Evolutionary conservation across 345 rosid genomes (phyloP).

Genomic region (Clarkia xantiana): DNA sequence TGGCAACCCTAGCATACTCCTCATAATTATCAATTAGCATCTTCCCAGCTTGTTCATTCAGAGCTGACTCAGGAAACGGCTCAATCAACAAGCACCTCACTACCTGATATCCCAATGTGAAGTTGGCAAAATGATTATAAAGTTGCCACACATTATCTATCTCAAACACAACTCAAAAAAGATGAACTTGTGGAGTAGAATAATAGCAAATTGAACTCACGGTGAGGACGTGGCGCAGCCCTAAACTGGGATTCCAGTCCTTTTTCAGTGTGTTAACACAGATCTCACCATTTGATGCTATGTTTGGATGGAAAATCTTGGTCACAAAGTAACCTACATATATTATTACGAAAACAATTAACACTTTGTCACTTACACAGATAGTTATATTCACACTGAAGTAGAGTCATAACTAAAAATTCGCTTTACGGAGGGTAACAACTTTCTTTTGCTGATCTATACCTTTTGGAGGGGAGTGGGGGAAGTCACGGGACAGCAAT

Average conservation of each 20-base stretch:
- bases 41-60: slow-evolving; percentile 96
- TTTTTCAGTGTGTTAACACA: slow-evolving; percentile 89
- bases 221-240: slow-evolving; percentile 82
- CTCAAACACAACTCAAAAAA: background rate
- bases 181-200: background rate
- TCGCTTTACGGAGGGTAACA: no score
- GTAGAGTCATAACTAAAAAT: no score
- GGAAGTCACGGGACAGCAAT: slow-evolving; percentile 73
- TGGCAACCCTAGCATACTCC: slow-evolving; percentile 92
- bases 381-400: no score
- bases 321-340: slow-evolving; percentile 79
- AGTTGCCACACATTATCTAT: background rate
- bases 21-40: slow-evolving; percentile 97
- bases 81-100: slow-evolving; percentile 90
- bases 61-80: slow-evolving; percentile 97
- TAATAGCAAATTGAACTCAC: slow-evolving; percentile 31
- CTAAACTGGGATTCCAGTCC: slow-evolving; percentile 99
- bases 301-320: slow-evolving; percentile 95
- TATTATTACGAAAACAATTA: background rate
- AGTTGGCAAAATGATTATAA: background rate
- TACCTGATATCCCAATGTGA: slow-evolving; percentile 33
- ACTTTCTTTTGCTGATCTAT: no score
- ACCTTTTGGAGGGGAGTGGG: slow-evolving; percentile 97
- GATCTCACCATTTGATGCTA: slow-evolving; percentile 86
- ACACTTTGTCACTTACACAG: no score